phyloP scores from a whole-genome alignment of 805 yeast genomes.

The Metschnikowia proteae region DNA sequence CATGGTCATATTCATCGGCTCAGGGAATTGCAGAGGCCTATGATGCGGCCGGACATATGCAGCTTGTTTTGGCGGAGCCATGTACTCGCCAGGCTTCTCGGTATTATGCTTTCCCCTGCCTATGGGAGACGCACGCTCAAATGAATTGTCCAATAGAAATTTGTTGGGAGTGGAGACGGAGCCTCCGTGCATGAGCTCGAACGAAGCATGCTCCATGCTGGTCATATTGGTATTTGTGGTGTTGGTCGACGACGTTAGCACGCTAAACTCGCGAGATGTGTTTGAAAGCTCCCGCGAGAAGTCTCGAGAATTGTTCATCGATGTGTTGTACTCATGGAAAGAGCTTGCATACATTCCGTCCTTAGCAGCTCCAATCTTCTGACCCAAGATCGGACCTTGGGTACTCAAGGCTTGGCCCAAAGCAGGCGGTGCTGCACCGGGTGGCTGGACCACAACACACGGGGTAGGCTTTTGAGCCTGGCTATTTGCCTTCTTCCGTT shows the following conservation, averaged over 20 bases:
- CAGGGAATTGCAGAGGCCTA: constrained; percentile 8
- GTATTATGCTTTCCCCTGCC: neutral
- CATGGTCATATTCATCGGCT: constrained; percentile 32
- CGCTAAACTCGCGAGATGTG: constrained; percentile 28
- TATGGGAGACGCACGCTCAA: constrained; percentile 37
- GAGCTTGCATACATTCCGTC: constrained; percentile 1
- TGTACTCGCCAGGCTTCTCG: constrained; percentile 12
- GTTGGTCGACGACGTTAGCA: constrained; percentile 27
- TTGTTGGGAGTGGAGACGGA: constrained; percentile 40
- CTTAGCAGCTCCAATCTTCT: neutral
- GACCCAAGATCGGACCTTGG: neutral
- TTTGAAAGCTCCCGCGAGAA: constrained; percentile 2
- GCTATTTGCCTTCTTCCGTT: constrained; percentile 1
- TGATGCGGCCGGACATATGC: neutral
- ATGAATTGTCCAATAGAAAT: constrained; percentile 36
- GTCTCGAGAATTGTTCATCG: constrained; percentile 12
- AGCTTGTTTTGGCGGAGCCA: constrained; percentile 31
- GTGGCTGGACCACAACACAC: neutral
- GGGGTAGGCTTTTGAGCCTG: neutral
- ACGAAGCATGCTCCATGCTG: constrained; percentile 39
- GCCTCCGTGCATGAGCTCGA: constrained; percentile 34
- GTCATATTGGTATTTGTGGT: constrained; percentile 30
- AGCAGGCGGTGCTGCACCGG: neutral
- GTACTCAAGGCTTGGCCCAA: neutral
- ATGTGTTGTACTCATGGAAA: constrained; percentile 18